Evolutionary conservation across 495 filamentous ascomycete species (phyloP).

Genomic region (Penicillium riverlandense): DNA sequence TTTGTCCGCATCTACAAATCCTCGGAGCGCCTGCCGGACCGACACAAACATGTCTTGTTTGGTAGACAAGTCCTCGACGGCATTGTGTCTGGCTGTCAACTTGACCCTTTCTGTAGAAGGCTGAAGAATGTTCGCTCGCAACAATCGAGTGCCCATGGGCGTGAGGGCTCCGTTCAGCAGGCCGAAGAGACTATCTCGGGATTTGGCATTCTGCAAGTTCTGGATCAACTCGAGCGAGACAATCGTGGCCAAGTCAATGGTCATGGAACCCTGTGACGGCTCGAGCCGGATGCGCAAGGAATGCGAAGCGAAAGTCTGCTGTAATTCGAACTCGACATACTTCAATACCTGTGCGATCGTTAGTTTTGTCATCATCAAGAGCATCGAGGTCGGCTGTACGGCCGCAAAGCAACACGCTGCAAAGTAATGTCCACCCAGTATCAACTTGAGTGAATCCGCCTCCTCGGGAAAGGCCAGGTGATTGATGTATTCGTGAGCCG

Average conservation of each 20-base stretch:
- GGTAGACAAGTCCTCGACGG: conserved; percentile 72
- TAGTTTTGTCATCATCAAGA: conserved; percentile 1
- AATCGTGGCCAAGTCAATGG: conserved; percentile 84
- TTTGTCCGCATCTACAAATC: conserved; percentile 51
- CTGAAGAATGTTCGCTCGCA: conserved; percentile 79
- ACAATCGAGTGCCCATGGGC: conserved; percentile 76
- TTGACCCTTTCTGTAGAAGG: conserved; percentile 68
- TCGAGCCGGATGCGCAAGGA: conserved; percentile 81
- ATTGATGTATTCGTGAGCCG: conserved; percentile 72
- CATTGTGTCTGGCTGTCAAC: conserved; percentile 64
- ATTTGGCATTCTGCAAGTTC: conserved; percentile 70
- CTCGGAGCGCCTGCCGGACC: conserved; percentile 65
- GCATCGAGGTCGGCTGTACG: conserved; percentile 38
- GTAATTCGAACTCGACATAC: conserved; percentile 64
- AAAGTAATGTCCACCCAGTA: conserved; percentile 80
- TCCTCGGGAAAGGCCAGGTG: conserved; percentile 70
- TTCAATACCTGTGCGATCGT: conserved; percentile 56
- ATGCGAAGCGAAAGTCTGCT: conserved; percentile 61
- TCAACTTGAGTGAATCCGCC: conserved; percentile 68
- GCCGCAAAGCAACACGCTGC: conserved; percentile 85
- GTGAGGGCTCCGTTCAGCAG: conserved; percentile 79
- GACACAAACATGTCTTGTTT: conserved; percentile 85
- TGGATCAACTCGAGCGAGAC: conserved; percentile 83
- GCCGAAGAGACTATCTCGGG: conserved; percentile 72
- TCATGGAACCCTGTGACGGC: conserved; percentile 89